Evolutionary conservation across 2,329 filamentous ascomycete species (phyloP), one percentile per base, ranked within the genome.

Genomic region (Colletotrichum navitas): DNA sequence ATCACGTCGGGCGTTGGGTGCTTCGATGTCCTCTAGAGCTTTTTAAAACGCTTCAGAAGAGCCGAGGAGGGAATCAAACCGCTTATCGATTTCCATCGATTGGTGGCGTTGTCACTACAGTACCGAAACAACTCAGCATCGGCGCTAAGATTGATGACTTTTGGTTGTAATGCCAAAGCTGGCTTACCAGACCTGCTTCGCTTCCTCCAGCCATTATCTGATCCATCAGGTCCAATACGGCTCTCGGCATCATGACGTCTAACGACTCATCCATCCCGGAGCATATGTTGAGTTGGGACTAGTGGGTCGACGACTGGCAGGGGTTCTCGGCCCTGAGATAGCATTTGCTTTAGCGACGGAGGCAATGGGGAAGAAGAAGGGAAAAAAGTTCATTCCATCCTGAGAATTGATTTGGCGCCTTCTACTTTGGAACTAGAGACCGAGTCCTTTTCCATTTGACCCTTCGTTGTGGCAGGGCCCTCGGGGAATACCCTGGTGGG

Each of bases 161-260:
- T 67, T 55, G 51, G 63, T 58, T 63, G 32, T 5, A 10, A 54
- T 39, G 60, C 69, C 60, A 70, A 70, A 72, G 61, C 36, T 47
- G 14, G 29, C 34, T 72, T 72, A 72, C 70, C 66, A 65, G 62
- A 71, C 63, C 59, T 45, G 59, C 39, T 55, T 39, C 47, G 34
- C 45, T 32, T 29, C 54, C 66, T 41, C 34, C 26, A 32, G n/a
- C 5, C 61, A 24, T 62, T 72, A 71, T 72, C 70, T 70, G 66
- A 72, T 72, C 55, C n/a, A 36, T 62, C 41, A 36, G 24, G 24
- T 5, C 26, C 47, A 63, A 71, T 41, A n/a, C 51, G 51, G 58
- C 41, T 24, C 34, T 52, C 58, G 51, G 59, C 36, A 32, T 49
- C 54, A 54, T 49, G 26, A 24, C 14, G 24, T 41, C 29, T 43